A percentile compares a stretch with the other conserved stretches of the same genome.
These are phyloP conservation scores for Hemisphaericaspora xylanilytica DNA, from an alignment of 1,139 yeast species.

Conservation along the genomic window DNA sequence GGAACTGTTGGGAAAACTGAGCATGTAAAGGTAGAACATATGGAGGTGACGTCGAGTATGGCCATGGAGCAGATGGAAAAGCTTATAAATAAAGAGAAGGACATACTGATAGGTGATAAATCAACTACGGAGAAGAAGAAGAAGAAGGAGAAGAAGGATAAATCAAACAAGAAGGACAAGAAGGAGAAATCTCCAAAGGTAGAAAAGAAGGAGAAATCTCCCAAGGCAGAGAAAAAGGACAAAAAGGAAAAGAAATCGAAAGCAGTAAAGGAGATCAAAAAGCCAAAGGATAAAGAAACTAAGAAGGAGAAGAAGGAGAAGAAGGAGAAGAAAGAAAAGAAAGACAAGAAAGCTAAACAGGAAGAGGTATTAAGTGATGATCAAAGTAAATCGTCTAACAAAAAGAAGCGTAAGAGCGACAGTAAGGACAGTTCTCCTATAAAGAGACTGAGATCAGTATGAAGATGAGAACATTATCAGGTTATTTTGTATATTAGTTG, in stretches of 20 bases:
- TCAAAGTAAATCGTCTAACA: constrained; percentile 11
- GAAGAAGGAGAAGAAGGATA: constrained; percentile 18
- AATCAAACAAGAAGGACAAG: constrained; percentile 18
- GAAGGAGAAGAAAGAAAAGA: constrained; percentile 7
- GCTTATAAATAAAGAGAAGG: constrained; percentile 18
- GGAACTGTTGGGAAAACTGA: constrained; percentile 63
- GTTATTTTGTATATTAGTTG: neutral
- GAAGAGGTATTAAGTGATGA: neutral
- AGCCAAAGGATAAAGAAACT: constrained; percentile 8
- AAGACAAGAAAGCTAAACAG: constrained; percentile 8
- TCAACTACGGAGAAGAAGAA: constrained; percentile 16
- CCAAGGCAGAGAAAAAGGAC: constrained; percentile 4
- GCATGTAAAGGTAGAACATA: constrained; percentile 18
- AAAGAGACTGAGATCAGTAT: neutral
- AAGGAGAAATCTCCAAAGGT: constrained; percentile 13
- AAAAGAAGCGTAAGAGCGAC: constrained; percentile 14
- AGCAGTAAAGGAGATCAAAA: constrained; percentile 12
- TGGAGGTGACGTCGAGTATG: constrained; percentile 14
- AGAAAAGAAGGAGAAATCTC: constrained; percentile 9
- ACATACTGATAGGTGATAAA: neutral
- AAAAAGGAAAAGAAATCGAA: constrained; percentile 14
- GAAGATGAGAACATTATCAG: no score
- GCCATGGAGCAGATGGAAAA: constrained; percentile 13
- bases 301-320: neutral
- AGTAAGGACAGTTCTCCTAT: constrained; percentile 4